phyloP scores from a whole-genome alignment of 805 yeast species.

The Yarrowia deformans region DNA sequence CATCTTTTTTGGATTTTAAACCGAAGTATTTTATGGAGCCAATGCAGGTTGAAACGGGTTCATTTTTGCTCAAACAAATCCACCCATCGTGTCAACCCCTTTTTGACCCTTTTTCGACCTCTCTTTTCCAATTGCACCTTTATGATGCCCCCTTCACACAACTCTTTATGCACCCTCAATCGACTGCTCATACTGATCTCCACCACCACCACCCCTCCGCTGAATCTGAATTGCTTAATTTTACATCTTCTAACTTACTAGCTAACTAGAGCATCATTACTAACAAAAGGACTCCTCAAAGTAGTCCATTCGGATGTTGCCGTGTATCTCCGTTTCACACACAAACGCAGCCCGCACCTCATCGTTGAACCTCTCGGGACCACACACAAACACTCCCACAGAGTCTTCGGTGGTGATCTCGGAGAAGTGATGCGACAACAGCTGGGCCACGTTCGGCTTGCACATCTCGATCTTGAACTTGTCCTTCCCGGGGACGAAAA shows the following conservation, averaged over 20 bases:
- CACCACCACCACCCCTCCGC: too few relatives aligned
- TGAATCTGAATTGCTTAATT: neutral
- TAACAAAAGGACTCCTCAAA: constrained; percentile 38
- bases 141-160: too few relatives aligned
- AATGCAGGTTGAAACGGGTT: too few relatives aligned
- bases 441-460: constrained; percentile 15
- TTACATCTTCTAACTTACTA: constrained; percentile 1
- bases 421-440: constrained; percentile 12
- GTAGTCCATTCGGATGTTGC: constrained; percentile 30
- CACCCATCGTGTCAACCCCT: too few relatives aligned
- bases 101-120: too few relatives aligned
- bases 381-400: constrained; percentile 34
- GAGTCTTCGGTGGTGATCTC: constrained; percentile 18
- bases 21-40: too few relatives aligned
- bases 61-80: too few relatives aligned
- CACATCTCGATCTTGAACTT: constrained; percentile 22
- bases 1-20: constrained; percentile 9
- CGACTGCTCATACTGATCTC: too few relatives aligned
- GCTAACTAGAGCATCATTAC: constrained; percentile 12
- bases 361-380: constrained; percentile 31
- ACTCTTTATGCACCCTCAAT: too few relatives aligned
- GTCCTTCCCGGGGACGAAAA: constrained; percentile 2
- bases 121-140: too few relatives aligned
- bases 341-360: constrained; percentile 32
- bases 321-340: neutral